phyloP scores from a whole-genome alignment of 805 yeast species.

The Candida vartiovaarae region DNA sequence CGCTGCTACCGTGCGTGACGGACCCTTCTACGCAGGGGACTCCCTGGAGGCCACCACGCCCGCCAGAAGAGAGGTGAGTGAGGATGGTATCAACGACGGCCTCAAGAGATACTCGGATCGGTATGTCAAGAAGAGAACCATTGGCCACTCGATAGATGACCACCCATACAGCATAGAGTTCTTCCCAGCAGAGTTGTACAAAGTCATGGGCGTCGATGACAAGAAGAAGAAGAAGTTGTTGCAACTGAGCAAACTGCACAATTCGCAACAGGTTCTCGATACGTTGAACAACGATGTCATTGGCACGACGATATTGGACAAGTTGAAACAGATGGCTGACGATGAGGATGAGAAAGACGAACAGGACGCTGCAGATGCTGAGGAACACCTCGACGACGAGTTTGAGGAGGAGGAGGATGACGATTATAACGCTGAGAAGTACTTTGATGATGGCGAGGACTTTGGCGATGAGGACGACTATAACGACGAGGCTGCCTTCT shows the following conservation, averaged over 20 bases:
- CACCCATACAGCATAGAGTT: slow-evolving; percentile 67
- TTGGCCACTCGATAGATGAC: slow-evolving; percentile 66
- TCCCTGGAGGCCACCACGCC: slow-evolving; percentile 26
- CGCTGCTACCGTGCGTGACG: slow-evolving; percentile 47
- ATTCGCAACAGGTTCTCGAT: slow-evolving; percentile 18
- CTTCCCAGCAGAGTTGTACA: slow-evolving; percentile 73
- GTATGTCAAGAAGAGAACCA: slow-evolving; percentile 62
- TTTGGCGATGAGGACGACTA: slow-evolving; percentile 42
- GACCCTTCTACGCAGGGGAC: slow-evolving; percentile 62
- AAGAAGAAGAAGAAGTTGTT: slow-evolving; percentile 44
- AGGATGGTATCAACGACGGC: slow-evolving; percentile 51
- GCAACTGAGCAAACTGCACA: slow-evolving; percentile 31
- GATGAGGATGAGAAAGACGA: slow-evolving; percentile 38
- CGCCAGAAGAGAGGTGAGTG: slow-evolving; percentile 27
- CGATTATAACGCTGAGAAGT: slow-evolving; percentile 57
- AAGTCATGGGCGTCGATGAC: slow-evolving; percentile 59
- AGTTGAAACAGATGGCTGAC: slow-evolving; percentile 42
- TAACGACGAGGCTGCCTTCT: slow-evolving; percentile 59
- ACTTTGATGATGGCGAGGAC: slow-evolving; percentile 55
- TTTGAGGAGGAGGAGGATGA: slow-evolving; percentile 57
- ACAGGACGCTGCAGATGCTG: slow-evolving; percentile 28
- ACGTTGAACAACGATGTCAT: slow-evolving; percentile 21
- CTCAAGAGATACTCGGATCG: slow-evolving; percentile 77
- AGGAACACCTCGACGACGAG: slow-evolving; percentile 48
- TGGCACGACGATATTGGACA: slow-evolving; percentile 36